Evolutionary conservation across 768 basidiomycete genomes (phyloP).

Genomic region (Suillus plorans): DNA sequence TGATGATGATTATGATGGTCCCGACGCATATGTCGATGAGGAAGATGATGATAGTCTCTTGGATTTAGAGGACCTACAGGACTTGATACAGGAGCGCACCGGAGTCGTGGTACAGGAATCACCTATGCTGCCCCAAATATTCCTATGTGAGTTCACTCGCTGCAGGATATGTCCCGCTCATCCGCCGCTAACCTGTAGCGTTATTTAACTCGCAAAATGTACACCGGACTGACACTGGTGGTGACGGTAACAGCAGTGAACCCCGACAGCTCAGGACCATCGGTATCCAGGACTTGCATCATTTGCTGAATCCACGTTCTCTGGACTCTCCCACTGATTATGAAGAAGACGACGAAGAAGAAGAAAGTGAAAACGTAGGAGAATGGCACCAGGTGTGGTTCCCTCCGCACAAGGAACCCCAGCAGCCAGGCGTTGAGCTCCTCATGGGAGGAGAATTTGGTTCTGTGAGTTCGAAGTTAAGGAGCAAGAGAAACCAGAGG

Average conservation of each 20-base stretch:
- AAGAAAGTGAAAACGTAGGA: conserved; percentile 25
- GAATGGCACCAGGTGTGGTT: conserved; percentile 34
- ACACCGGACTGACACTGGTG: conserved; percentile 14
- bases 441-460: conserved; percentile 83
- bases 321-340: conserved; percentile 32
- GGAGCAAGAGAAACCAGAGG: conserved; percentile 37
- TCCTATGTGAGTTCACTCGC: conserved; percentile 25
- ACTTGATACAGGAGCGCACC: conserved; percentile 5
- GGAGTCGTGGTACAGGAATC: not conserved
- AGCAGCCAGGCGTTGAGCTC: conserved; percentile 61
- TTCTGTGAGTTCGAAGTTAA: conserved; percentile 51
- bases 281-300: conserved; percentile 27
- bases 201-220: conserved; percentile 29
- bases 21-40: conserved; percentile 32
- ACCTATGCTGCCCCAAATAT: conserved; percentile 24
- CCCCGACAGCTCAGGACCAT: conserved; percentile 10
- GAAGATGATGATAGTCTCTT: conserved; percentile 32
- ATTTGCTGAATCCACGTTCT: conserved; percentile 17
- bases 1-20: conserved; percentile 34
- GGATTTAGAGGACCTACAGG: conserved; percentile 28
- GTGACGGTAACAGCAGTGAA: conserved; percentile 4
- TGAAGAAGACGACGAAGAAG: conserved; percentile 39
- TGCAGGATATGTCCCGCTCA: conserved; percentile 4
- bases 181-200: conserved; percentile 15
- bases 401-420: conserved; percentile 52